A percentile compares a stretch with the other conserved stretches of the same genome.
Evolutionary conservation across 805 yeast species (phyloP).

Genomic region (Nakazawaea sp.): DNA sequence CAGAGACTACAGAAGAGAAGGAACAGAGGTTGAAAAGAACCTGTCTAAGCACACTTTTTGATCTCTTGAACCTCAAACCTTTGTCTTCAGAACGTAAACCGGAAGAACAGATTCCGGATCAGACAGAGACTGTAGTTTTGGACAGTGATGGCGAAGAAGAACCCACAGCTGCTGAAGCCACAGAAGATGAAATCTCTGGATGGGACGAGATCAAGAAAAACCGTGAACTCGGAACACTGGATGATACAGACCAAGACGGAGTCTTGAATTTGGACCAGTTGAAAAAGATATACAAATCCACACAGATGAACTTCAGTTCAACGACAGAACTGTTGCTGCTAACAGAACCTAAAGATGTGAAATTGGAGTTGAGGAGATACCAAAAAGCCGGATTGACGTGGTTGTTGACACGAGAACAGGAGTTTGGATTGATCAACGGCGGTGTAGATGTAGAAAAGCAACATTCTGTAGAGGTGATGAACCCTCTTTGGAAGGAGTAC

Average conservation of each 20-base stretch:
- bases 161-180: neutral
- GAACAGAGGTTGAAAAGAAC: conserved; percentile 43
- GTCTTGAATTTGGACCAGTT: conserved; percentile 65
- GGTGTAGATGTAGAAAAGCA: conserved; percentile 22
- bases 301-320: conserved; percentile 36
- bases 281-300: conserved; percentile 64
- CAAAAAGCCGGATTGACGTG: conserved; percentile 84
- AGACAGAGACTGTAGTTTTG: conserved; percentile 10
- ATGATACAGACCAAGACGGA: conserved; percentile 11
- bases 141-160: conserved; percentile 12
- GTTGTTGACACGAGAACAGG: conserved; percentile 81
- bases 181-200: conserved; percentile 7
- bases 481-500: conserved; percentile 82
- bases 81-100: too few species aligned
- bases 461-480: conserved; percentile 48
- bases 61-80: conserved; percentile 27
- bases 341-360: conserved; percentile 54
- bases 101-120: too few species aligned
- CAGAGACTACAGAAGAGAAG: conserved; percentile 49
- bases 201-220: conserved; percentile 2
- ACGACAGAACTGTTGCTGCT: conserved; percentile 58
- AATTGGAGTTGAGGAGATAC: conserved; percentile 58
- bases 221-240: neutral
- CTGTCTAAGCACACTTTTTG: conserved; percentile 51
- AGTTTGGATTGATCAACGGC: conserved; percentile 36